phyloP scores from a whole-genome alignment of 1,139 yeast genomes.

The Yamadazyma epiphylla region DNA sequence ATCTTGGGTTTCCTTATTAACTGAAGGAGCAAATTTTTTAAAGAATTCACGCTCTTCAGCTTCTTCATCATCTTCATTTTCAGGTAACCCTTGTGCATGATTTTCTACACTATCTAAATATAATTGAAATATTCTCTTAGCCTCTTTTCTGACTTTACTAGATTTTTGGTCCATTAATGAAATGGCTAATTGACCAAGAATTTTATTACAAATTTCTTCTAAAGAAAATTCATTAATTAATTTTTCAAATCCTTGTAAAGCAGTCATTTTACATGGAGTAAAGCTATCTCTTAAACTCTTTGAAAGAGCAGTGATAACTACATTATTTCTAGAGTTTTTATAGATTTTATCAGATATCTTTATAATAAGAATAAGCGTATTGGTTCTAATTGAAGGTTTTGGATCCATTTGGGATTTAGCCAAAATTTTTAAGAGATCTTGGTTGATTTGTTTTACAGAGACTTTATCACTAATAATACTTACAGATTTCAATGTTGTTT shows the following conservation, averaged over 20 bases:
- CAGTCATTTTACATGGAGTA: conserved; percentile 72
- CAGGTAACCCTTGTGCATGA: conserved; percentile 57
- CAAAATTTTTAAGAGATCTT: conserved; percentile 72
- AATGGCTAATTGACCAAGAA: conserved; percentile 84
- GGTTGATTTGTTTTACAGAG: conserved; percentile 78
- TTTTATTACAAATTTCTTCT: conserved; percentile 73
- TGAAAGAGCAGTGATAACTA: conserved; percentile 81
- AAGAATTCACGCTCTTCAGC: conserved; percentile 36
- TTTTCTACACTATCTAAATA: conserved; percentile 63
- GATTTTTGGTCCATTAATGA: conserved; percentile 73
- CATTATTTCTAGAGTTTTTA: conserved; percentile 57
- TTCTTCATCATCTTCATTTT: conserved; percentile 41
- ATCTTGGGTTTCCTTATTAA: conserved; percentile 5
- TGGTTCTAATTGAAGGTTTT: conserved; percentile 79
- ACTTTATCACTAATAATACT: conserved; percentile 62
- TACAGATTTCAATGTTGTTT: conserved; percentile 74
- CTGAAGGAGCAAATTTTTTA: conserved; percentile 22
- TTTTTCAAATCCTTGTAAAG: conserved; percentile 69
- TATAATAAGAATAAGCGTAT: conserved; percentile 75
- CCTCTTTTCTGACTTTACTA: conserved; percentile 64
- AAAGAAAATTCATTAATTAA: conserved; percentile 67
- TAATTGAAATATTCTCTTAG: conserved; percentile 60
- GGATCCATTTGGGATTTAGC: conserved; percentile 89
- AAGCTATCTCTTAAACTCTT: conserved; percentile 81
- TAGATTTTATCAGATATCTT: conserved; percentile 66